Evolutionary conservation across 2,329 filamentous ascomycete genomes (phyloP).

Genomic region (Cytospora chrysosperma): DNA sequence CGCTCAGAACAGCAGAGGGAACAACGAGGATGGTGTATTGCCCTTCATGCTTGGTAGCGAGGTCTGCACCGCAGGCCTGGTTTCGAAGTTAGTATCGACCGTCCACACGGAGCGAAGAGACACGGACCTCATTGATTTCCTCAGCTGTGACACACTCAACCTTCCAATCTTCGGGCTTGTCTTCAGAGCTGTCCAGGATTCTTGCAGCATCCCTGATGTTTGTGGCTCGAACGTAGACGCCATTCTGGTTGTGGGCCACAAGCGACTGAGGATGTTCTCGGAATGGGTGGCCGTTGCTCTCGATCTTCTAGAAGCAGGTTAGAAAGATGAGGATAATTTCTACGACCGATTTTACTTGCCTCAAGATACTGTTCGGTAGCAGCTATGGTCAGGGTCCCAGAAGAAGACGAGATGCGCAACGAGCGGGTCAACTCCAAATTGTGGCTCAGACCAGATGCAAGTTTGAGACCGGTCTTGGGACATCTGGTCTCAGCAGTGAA

Average conservation of each 20-base stretch:
- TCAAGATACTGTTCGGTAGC: constrained; percentile 46
- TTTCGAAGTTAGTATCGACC: neutral
- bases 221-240: constrained; percentile 55
- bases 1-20: constrained; percentile 24
- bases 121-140: constrained; percentile 43
- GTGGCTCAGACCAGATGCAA: constrained; percentile 43
- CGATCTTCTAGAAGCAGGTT: constrained; percentile 40
- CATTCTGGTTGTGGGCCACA: constrained; percentile 38
- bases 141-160: constrained; percentile 44
- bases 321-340: neutral
- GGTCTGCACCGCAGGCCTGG: constrained; percentile 18
- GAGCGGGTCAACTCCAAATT: constrained; percentile 47
- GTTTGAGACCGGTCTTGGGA: constrained; percentile 28
- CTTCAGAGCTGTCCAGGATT: constrained; percentile 46
- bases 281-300: constrained; percentile 35
- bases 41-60: constrained; percentile 50
- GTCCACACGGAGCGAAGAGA: neutral
- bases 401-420: constrained; percentile 40
- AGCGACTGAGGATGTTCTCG: constrained; percentile 37
- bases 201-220: constrained; percentile 61
- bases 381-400: constrained; percentile 31
- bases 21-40: constrained; percentile 54
- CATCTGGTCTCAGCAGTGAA: constrained; percentile 24
- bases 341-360: constrained; percentile 35
- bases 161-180: constrained; percentile 42